Evolutionary conservation across 805 yeast species (phyloP), one percentile per base, ranked within the genome.

Genomic region (Barnettozyma sucrosica): DNA sequence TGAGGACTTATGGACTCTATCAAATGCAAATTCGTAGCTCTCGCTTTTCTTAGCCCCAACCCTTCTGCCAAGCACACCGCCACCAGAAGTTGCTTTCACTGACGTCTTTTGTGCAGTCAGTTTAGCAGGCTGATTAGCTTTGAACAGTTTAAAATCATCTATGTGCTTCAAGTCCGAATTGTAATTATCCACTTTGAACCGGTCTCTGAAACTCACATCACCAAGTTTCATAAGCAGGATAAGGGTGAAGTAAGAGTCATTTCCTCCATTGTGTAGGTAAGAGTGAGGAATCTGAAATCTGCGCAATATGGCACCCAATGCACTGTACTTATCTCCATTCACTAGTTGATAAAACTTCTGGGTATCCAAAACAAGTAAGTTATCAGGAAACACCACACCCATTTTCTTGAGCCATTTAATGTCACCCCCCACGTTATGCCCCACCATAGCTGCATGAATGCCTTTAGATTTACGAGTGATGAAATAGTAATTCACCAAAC

Each of bases 231-330:
- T 52, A 3, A 75, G 71, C 13, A 75, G 66, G 20, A 74, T 49
- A 43, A 80, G 59, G 0, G 87, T 82, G 52, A 71, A 79, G 54
- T 78, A 76, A 8, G 84, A 77, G 59, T 82, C 88, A 56, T 82
- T 82, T 3, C 80, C 84, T 1, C 83, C 88, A 60, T 82, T 82
- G 59, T 82, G 87, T 40, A 82, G 64, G 50, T 68, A 70, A 1
- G 80, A 72, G 57, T 76, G 77, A 1, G 84, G 82, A 7, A 82
- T 68, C 30, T 66, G 64, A 43, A 79, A 61, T 34, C 67, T 56
- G 33, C 74, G 59, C 18, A 80, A 63, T 0, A 75, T 59, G 24
- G 70, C 71, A 14, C 75, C 67, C 44, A 81, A 59, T 14, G 69
- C 63, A 9, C 76, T 76, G 26, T 62, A 53, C 10, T 53, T 55